These are phyloP conservation scores for Blastobotrys petasosporus DNA, from an alignment of 1,139 yeast species.

Conservation along the genomic window DNA sequence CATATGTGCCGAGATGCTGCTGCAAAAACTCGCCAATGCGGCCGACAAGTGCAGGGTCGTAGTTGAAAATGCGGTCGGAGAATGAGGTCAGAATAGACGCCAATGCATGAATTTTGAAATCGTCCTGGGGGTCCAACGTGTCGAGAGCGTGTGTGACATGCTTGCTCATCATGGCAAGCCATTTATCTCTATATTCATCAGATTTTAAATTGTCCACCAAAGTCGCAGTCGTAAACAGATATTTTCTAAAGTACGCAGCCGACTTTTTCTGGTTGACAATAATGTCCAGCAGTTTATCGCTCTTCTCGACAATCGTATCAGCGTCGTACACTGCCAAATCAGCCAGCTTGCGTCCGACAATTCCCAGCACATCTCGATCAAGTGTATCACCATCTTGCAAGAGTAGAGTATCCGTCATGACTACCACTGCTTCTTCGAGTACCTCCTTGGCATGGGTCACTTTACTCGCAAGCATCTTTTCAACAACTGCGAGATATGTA, in stretches of 20 bases:
- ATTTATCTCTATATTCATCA: conserved; percentile 2
- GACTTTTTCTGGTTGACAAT: conserved; percentile 11
- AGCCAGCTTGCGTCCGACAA: conserved; percentile 22
- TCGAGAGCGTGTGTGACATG: conserved; percentile 8
- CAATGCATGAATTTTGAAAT: conserved; percentile 15
- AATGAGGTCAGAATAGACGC: conserved; percentile 13
- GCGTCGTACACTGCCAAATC: conserved; percentile 15
- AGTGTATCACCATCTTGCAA: conserved; percentile 15
- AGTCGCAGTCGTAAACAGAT: conserved; percentile 13
- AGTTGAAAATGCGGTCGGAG: conserved; percentile 12
- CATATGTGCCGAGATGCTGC: conserved; percentile 16
- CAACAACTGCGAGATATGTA: conserved; percentile 22
- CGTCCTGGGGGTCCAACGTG: conserved; percentile 11
- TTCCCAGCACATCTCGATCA: conserved; percentile 14
- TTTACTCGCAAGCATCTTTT: conserved; percentile 14
- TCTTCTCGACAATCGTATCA: background rate
- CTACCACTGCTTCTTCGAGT: conserved; percentile 11
- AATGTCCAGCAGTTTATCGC: conserved; percentile 5
- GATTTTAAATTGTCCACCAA: conserved; percentile 12
- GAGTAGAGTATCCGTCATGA: conserved; percentile 12
- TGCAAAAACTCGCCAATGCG: conserved; percentile 13
- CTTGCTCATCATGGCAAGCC: conserved; percentile 10
- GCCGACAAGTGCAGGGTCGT: conserved; percentile 11
- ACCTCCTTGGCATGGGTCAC: conserved; percentile 10
- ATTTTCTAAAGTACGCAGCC: conserved; percentile 13